Percentiles rank a stretch among this genome's conserved stretches.
Evolutionary conservation across 208 protist genomes (phyloP).

Genomic region (Trypanosoma grayi): DNA sequence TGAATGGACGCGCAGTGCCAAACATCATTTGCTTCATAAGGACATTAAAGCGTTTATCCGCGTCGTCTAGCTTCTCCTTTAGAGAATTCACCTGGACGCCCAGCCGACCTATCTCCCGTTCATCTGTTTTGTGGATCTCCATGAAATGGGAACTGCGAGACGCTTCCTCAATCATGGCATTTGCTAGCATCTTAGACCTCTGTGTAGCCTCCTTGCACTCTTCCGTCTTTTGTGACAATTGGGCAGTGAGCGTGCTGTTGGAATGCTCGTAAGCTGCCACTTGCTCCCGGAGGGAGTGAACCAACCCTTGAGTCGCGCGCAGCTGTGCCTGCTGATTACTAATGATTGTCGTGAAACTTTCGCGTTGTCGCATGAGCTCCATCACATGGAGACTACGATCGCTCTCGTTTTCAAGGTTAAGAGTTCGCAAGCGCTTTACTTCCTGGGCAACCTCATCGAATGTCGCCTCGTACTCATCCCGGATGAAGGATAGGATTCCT

Average conservation of each 20-base stretch:
- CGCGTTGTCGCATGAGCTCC: slow-evolving; percentile 75
- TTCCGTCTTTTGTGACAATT: slow-evolving; percentile 49
- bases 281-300: slow-evolving; percentile 76
- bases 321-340: slow-evolving; percentile 86
- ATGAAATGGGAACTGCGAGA: slow-evolving; percentile 50
- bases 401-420: slow-evolving; percentile 71
- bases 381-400: slow-evolving; percentile 69
- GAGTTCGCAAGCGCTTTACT: slow-evolving; percentile 43
- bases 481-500: slow-evolving; percentile 67
- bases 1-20: background rate
- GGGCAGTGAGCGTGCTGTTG: slow-evolving; percentile 43
- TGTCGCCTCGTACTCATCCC: slow-evolving; percentile 81
- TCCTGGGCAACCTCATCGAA: slow-evolving; percentile 51
- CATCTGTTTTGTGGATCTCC: slow-evolving; percentile 33
- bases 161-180: slow-evolving; percentile 74
- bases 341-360: slow-evolving; percentile 75
- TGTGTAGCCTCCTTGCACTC: slow-evolving; percentile 60
- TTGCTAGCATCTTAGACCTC: slow-evolving; percentile 62
- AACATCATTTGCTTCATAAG: slow-evolving; percentile 12
- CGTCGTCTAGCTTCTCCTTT: slow-evolving; percentile 56
- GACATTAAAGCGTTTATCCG: slow-evolving; percentile 46
- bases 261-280: slow-evolving; percentile 63
- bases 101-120: slow-evolving; percentile 62
- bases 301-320: slow-evolving; percentile 55
- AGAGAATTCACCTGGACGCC: slow-evolving; percentile 61